Percentiles rank a stretch among this genome's conserved stretches.
Conservation (phyloP, 139 green algal genomes). For the Desmodesmus armatus region DNA sequence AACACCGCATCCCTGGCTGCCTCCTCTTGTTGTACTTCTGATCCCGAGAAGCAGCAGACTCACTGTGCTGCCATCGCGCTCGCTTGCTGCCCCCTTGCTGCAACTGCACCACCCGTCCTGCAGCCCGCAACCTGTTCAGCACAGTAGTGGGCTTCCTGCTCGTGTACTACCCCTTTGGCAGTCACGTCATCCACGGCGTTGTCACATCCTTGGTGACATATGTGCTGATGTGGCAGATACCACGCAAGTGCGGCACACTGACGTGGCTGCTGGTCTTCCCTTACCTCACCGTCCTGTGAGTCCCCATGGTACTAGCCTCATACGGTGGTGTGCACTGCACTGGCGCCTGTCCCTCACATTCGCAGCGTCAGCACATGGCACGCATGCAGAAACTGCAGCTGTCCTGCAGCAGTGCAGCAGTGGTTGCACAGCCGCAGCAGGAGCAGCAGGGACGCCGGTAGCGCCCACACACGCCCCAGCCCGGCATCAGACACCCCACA, state of each 20-base stretch:
- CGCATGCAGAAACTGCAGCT: background rate
- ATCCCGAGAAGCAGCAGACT: too few species aligned
- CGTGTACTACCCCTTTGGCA: conserved; percentile 87
- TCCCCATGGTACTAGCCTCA: too few species aligned
- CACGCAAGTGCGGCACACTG: conserved; percentile 62
- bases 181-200: conserved; percentile 65
- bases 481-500: too few species aligned
- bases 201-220: conserved; percentile 70
- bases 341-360: background rate
- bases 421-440: background rate
- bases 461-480: too few species aligned
- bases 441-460: background rate
- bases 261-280: conserved; percentile 81
- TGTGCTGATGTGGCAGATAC: conserved; percentile 68
- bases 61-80: too few species aligned
- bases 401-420: background rate
- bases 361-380: background rate
- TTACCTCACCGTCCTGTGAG: conserved; percentile 77
- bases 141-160: conserved; percentile 70
- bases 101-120: too few species aligned
- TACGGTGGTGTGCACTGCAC: background rate
- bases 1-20: too few species aligned
- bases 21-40: too few species aligned
- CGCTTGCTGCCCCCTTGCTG: too few species aligned
- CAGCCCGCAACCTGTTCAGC: conserved; percentile 73